Evolutionary conservation across 306 rosid genomes (phyloP), one percentile per base, ranked within the genome.

Genomic region (Fragaria vesca): DNA sequence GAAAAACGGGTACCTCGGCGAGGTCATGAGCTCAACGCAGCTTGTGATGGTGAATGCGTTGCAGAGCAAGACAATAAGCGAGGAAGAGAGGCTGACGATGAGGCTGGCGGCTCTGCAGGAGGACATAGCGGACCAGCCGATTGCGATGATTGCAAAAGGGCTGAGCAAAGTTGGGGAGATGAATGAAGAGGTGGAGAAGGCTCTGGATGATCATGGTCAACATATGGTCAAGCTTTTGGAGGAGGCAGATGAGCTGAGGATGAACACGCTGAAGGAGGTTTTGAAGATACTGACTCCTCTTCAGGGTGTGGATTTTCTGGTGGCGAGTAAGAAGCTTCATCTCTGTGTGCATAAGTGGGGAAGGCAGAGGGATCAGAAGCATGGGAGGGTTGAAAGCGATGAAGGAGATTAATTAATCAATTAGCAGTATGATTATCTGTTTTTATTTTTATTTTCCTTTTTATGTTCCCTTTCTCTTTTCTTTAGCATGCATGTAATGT

Each of bases 271-370:
- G 0, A 77, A 83, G 83, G 80, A 83, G 75, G 11, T 86, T 1
- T 3, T 83, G 0, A 66, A 40, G 42, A 77, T 86, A 38, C 32
- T 86, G 32, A 65, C 58, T 4, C 83, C 84, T 4, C 12, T 32
- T 40, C 85, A 84, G 43, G 79, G 72, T 0, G 72, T 79, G 26
- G 85, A 80, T 12, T 86, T 80, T 60, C 24, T 84, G 61, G 78
- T 76, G 6, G 75, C 76, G 0, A 58, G 88, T 47, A 84, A 80
- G 76, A 82, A 87, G 86, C 85, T 82, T 47, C 86, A 82, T 43
- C 78, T 87, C 0, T 80, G 83, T 6, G 57, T 82, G 38, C 90
- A 82, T 65, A 45, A 67, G 58, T 77, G 88, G 88, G 81, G 88
- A 0, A 80, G 85, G 75, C 66, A 12, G 54, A 81, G 83, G 76